Base-by-base conservation (phyloP, 2,329 filamentous ascomycete genomes). In the Phyllosticta citrichinensis region DNA sequence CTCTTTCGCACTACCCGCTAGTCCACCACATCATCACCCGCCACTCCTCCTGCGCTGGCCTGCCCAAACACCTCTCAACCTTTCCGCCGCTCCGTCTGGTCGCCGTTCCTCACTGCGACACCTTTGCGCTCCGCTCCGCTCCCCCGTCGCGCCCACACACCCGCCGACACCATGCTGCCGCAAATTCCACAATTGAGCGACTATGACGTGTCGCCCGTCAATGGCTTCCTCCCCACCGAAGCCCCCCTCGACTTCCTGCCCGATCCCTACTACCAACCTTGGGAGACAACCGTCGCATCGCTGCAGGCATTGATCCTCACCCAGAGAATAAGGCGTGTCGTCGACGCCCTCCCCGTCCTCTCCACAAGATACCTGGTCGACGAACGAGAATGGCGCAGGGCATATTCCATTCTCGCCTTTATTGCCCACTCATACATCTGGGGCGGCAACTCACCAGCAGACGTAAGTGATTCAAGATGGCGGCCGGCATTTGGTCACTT, bases 231-330 rank as follows among this genome's bases (percentile, higher is more conserved):
- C 59, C 91, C 94, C 1, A 80, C 88, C 64, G 85, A 90, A 65
- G 77, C 88, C 40, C 94, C 94, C 52, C 80, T 97, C 64, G 86
- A 89, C 64, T 79, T 84, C 60, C 84, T 99, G 14, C 88, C 91
- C 10, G 89, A 97, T 70, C 83, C 88, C 2, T 97, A 97, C 79
- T 99, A 97, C 76, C 87, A 89, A 74, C 90, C 91, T 71, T 99
- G 94, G 94, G 94, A 99, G 76, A 84, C 87, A 54, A 82, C 97
- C 56, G 84, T 87, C 35, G 83, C 86, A 66, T 97, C 96, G 70
- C 81, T 99, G 30, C 94, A 97, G 76, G 85, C 87, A 12, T 79
- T 97, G 63, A 86, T 97, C 57, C 81, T 97, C 61, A 95, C 87
- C 75, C 90, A 88, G 73, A 86, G 92, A 63, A 80, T 99, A 64